Evolutionary conservation across 225 moss, liverwort and hornwort species (phyloP).

Genomic region (Neckera pumila): DNA sequence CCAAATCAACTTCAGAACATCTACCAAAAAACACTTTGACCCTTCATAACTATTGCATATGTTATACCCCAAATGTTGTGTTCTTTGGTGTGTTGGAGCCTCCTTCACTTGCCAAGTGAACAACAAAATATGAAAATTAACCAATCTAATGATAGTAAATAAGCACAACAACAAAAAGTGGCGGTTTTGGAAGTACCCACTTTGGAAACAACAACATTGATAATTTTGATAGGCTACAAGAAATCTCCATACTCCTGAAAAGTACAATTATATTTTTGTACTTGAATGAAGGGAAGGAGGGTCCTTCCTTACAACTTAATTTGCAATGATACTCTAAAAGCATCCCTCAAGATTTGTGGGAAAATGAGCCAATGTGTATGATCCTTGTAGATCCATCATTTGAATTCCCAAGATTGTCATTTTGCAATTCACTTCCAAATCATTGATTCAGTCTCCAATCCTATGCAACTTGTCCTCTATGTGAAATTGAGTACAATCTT

Average conservation of each 20-base stretch:
- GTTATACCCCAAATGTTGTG: not conserved
- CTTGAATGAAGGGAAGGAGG: rapidly evolving
- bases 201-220: not conserved
- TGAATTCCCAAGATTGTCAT: not conserved
- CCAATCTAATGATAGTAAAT: not conserved
- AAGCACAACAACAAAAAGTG: not conserved
- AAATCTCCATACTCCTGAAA: not conserved
- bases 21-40: not conserved
- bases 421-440: not conserved
- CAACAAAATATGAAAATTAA: not conserved
- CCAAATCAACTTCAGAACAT: not conserved
- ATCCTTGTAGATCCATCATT: rapidly evolving
- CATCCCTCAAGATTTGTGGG: not conserved
- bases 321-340: not conserved
- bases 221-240: not conserved
- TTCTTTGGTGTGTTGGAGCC: not conserved
- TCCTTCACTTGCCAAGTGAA: not conserved
- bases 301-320: not conserved
- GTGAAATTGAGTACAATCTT: not conserved
- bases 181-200: rapidly evolving
- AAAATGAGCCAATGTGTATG: not conserved
- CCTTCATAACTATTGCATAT: not conserved
- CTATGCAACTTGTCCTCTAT: not conserved
- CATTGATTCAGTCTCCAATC: not conserved
- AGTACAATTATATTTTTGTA: too few species aligned